phyloP scores from a whole-genome alignment of 2,329 filamentous ascomycete genomes.

The Bimuria novae-zelandiae region DNA sequence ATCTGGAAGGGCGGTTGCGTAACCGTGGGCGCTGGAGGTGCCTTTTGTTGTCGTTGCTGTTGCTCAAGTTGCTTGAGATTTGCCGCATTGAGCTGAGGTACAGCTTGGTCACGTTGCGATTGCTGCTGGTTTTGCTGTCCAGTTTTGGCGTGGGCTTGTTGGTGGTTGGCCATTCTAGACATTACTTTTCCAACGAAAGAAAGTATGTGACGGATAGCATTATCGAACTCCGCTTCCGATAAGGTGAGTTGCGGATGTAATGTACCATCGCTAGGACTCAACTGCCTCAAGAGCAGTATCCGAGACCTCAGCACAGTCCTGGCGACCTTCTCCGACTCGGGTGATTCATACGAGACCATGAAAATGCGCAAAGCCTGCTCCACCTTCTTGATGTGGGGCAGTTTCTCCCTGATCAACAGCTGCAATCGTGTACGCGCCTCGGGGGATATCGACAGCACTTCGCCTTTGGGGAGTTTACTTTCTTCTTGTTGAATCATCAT shows the following conservation, averaged over 20 bases:
- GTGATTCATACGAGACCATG: constrained; percentile 30
- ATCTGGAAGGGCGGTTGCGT: constrained; percentile 59
- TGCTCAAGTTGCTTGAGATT: constrained; percentile 49
- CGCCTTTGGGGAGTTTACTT: constrained; percentile 26
- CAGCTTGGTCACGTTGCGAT: constrained; percentile 24
- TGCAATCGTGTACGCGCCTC: constrained; percentile 33
- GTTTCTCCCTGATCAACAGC: constrained; percentile 31
- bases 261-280: constrained; percentile 33
- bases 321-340: constrained; percentile 31
- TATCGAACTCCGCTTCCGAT: constrained; percentile 34
- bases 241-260: constrained; percentile 36
- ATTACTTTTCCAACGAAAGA: constrained; percentile 36
- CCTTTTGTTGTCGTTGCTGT: constrained; percentile 54
- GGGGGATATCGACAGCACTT: constrained; percentile 26
- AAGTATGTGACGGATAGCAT: constrained; percentile 28
- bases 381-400: constrained; percentile 32
- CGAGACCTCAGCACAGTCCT: constrained; percentile 33
- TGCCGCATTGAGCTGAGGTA: constrained; percentile 42
- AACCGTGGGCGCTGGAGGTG: constrained; percentile 55
- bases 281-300: constrained; percentile 32
- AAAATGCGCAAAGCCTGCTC: constrained; percentile 40
- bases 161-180: constrained; percentile 24
- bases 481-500: constrained; percentile 37
- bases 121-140: constrained; percentile 18
- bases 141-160: constrained; percentile 10